phyloP scores from a whole-genome alignment of 108 stramenopile species.

The Cylindrotheca fusiformis region DNA sequence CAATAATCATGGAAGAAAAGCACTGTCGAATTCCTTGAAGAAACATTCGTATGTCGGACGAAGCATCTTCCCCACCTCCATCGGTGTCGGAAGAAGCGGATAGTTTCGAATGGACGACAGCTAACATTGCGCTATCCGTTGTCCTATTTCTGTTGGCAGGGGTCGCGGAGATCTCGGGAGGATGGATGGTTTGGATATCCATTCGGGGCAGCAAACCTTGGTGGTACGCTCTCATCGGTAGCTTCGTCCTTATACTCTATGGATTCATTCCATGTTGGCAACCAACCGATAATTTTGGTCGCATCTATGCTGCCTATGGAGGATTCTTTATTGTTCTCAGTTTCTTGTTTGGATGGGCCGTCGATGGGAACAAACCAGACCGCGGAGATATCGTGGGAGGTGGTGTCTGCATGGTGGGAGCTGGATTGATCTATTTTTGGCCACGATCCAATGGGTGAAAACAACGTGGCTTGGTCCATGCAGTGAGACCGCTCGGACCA shows the following conservation, averaged over 20 bases:
- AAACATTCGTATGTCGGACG: too few relatives aligned
- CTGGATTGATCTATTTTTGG: conserved; percentile 68
- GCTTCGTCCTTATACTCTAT: conserved; percentile 56
- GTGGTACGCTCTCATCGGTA: conserved; percentile 75
- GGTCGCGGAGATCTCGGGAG: conserved; percentile 71
- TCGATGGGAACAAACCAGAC: conserved; percentile 74
- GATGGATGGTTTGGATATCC: conserved; percentile 76
- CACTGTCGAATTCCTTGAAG: too few relatives aligned
- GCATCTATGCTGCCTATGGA: conserved; percentile 84
- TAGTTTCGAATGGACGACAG: conserved; percentile 57
- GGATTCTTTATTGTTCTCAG: conserved; percentile 79
- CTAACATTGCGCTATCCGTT: conserved; percentile 50
- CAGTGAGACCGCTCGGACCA: too few relatives aligned
- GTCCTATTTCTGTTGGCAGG: conserved; percentile 62
- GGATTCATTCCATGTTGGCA: conserved; percentile 77
- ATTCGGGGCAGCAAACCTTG: conserved; percentile 43
- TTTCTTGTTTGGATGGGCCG: conserved; percentile 71
- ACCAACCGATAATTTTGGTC: conserved; percentile 72
- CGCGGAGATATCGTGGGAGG: conserved; percentile 68
- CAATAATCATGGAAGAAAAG: too few relatives aligned
- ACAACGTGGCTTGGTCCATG: too few relatives aligned
- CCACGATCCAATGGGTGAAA: too few relatives aligned
- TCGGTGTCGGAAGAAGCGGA: too few relatives aligned
- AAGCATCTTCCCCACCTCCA: too few relatives aligned
- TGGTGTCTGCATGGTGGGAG: conserved; percentile 58